phyloP scores from a whole-genome alignment of 768 basidiomycete species.

The Vararia minispora region DNA sequence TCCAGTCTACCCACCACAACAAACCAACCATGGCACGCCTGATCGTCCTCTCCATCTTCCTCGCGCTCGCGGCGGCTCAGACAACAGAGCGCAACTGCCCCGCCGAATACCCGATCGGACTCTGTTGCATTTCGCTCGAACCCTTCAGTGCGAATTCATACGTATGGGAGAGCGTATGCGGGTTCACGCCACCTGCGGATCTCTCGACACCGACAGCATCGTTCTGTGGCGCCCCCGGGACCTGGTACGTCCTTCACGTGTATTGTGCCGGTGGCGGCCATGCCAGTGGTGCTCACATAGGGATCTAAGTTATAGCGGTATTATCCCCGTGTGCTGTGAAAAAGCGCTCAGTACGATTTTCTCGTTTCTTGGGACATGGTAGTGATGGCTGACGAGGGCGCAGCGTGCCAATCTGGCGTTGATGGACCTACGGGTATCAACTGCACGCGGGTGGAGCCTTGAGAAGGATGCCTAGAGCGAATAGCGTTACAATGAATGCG shows the following conservation, averaged over 20 bases:
- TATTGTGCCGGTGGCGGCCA: background rate
- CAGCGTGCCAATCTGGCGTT: background rate
- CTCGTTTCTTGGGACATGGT: background rate
- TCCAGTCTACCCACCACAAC: too few relatives aligned
- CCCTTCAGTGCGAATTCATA: conserved; percentile 3
- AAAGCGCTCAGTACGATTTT: background rate
- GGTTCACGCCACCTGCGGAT: background rate
- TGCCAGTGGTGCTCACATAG: background rate
- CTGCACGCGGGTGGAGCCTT: background rate
- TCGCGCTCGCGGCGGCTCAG: too few relatives aligned
- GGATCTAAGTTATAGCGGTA: background rate
- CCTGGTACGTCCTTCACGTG: background rate
- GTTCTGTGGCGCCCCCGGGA: background rate
- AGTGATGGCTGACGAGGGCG: background rate
- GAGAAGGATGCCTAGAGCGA: too few relatives aligned
- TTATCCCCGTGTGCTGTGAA: conserved; percentile 1
- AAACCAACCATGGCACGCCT: too few relatives aligned
- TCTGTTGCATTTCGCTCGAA: background rate
- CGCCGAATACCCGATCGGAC: background rate
- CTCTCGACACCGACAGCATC: background rate
- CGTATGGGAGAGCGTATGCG: conserved; percentile 1
- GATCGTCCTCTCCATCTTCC: too few relatives aligned
- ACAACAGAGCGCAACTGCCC: too few relatives aligned
- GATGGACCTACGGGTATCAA: conserved; percentile 1
- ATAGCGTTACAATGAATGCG: too few relatives aligned